Conservation (phyloP, 2,329 filamentous ascomycete species). For the Neofusicoccum kwambonambiense region DNA sequence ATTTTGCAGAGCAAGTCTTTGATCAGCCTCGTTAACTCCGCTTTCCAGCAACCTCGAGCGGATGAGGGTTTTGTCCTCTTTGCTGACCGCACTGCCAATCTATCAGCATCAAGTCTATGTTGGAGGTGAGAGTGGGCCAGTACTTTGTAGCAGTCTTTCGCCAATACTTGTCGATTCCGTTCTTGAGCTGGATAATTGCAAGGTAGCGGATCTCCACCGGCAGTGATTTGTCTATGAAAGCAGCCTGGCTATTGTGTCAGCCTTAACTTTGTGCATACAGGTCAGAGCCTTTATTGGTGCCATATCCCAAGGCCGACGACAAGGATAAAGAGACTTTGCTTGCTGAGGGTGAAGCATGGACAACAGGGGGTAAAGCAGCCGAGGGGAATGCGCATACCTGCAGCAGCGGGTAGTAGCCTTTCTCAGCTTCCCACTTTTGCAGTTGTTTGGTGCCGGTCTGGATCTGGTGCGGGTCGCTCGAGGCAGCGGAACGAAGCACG, state of each 20-base stretch:
- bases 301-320: too few relatives aligned
- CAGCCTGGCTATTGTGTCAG: constrained; percentile 53
- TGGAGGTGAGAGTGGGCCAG: constrained; percentile 14
- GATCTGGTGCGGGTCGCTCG: constrained; percentile 48
- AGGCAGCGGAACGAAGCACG: constrained; percentile 49
- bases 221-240: constrained; percentile 77
- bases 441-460: constrained; percentile 54
- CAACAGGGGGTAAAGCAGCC: neutral
- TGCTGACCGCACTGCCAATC: constrained; percentile 54
- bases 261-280: neutral
- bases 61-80: constrained; percentile 74
- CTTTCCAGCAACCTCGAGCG: constrained; percentile 72
- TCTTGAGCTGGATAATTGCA: constrained; percentile 91
- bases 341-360: neutral
- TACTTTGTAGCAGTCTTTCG: constrained; percentile 72
- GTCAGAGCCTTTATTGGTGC: neutral
- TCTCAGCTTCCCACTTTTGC: constrained; percentile 49
- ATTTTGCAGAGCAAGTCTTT: constrained; percentile 79
- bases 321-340: neutral
- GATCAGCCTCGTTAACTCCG: constrained; percentile 73
- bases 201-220: constrained; percentile 80
- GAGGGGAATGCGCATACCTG: constrained; percentile 31
- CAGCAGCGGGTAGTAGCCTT: constrained; percentile 50
- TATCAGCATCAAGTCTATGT: constrained; percentile 16
- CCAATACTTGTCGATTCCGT: constrained; percentile 95